A percentile compares a stretch with the other conserved stretches of the same genome.
phyloP scores from a whole-genome alignment of 148 eudicot species.

The Arctostaphylos glauca region DNA sequence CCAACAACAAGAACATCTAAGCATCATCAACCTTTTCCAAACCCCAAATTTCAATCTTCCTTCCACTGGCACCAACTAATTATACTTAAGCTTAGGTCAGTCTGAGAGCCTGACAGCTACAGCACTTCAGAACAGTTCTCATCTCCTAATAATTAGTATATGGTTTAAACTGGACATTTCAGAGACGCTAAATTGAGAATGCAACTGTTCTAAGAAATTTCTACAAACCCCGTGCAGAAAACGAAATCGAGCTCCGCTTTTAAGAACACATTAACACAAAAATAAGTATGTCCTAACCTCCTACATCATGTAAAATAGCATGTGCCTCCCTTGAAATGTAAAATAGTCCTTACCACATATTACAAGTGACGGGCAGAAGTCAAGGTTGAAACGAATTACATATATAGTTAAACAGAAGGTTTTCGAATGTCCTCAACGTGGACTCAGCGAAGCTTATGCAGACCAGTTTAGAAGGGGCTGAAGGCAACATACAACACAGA shows the following conservation, averaged over 20 bases:
- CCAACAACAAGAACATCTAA: slow-evolving; percentile 1
- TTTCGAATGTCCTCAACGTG: neutral
- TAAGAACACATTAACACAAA: neutral
- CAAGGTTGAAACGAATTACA: neutral
- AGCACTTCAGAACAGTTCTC: neutral
- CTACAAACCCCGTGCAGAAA: neutral
- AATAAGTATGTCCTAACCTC: neutral
- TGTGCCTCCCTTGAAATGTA: neutral
- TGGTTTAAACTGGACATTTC: neutral
- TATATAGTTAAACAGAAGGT: neutral
- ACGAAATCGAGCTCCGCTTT: neutral
- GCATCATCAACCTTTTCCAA: neutral
- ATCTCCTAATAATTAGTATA: neutral
- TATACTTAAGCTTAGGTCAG: neutral
- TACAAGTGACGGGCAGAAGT: neutral
- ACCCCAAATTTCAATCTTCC: neutral
- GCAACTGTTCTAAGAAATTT: neutral
- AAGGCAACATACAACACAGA: neutral
- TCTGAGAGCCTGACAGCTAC: neutral
- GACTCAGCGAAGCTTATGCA: slow-evolving; percentile 4
- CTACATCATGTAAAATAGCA: neutral
- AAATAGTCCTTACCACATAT: neutral
- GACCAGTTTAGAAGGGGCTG: neutral
- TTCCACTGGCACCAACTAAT: neutral
- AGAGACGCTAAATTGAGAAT: neutral